Conservation (phyloP, 306 rosid species). For the Quercus alba region DNA sequence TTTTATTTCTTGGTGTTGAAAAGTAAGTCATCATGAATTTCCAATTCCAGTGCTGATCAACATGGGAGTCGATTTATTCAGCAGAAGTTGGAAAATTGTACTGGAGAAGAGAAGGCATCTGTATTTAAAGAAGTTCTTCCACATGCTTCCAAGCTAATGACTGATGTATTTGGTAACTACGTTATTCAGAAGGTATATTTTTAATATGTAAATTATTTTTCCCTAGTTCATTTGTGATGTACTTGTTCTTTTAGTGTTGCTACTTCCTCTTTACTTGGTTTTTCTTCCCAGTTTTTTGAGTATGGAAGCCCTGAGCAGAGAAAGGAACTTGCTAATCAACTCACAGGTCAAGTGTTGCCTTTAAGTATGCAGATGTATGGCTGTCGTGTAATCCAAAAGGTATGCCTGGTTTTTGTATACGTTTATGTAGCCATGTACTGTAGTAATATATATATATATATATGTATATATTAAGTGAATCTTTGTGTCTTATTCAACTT, state of each 20-base stretch:
- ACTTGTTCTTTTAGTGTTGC: background rate
- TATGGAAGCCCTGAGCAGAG: slow-evolving; percentile 42
- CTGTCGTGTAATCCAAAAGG: slow-evolving; percentile 58
- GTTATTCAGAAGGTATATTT: slow-evolving; percentile 49
- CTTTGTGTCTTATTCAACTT: slow-evolving; percentile 1
- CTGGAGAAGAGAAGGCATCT: slow-evolving; percentile 35
- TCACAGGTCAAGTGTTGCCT: slow-evolving; percentile 45
- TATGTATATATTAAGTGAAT: background rate
- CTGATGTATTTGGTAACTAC: slow-evolving; percentile 56
- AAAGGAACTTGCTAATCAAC: slow-evolving; percentile 33
- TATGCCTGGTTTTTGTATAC: background rate
- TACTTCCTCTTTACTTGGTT: background rate
- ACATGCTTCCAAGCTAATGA: slow-evolving; percentile 44
- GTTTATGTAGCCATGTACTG: background rate
- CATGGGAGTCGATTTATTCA: slow-evolving; percentile 61
- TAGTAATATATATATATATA: background rate
- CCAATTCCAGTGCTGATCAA: slow-evolving; percentile 45
- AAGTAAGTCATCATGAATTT: slow-evolving; percentile 23
- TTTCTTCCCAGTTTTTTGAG: slow-evolving; percentile 41
- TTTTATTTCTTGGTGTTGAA: slow-evolving; percentile 12
- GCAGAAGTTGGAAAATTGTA: slow-evolving; percentile 46
- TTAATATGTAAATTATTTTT: background rate
- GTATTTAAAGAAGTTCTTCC: slow-evolving; percentile 58
- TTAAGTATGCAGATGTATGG: slow-evolving; percentile 60
- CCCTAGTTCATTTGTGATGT: background rate